Base-by-base conservation (phyloP, 495 filamentous ascomycete species). In the Pyrenula massariospora region DNA sequence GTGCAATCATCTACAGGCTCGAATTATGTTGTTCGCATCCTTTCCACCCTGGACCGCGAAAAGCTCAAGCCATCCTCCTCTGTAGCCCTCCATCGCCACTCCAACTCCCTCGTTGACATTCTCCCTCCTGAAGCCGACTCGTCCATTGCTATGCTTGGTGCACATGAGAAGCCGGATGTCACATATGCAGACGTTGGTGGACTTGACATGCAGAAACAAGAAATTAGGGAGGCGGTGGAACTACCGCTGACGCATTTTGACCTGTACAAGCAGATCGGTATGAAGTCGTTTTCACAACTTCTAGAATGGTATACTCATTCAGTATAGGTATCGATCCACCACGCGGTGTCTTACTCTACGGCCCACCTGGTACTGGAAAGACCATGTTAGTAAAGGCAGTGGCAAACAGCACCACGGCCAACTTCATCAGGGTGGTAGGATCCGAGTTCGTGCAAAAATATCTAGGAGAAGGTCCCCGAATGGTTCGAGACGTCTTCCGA, bases 381-480 rank as follows among this genome's bases (percentile, higher is more conserved):
- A 98, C 93, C 21, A 97, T 98, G 91, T 76, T 98, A 59, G 93
- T 97, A 64, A 96, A 97, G 73, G 93, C 93, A 19, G 93, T 98
- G 51, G 93, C 93, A 55, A 96, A 98, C 73, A 94, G 89, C 62
- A 98, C 93, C 36, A 97, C 93, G 19, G 94, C 94, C 60, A 95
- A 86, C 70, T 98, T 98, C 72, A 98, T 98, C 70, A 89, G 93
- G 61, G 93, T 98, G 47, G 91, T 95, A 54, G 93, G 93, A 48
- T 96, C 91, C 54, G 93, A 98, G 68, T 96, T 98, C 65, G 93
- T 98, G 50, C 93, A 98, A 67, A 98, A 98, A 68, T 98, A 98
- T 62, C 80, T 98, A 12, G 93, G 93, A 60, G 94, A 98, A 70
- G 93, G 93, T 53, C 92, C 91, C 19, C 89, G 93, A 57, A 98